phyloP scores from a whole-genome alignment of 331 rosid species.

The Dryas integrifolia region DNA sequence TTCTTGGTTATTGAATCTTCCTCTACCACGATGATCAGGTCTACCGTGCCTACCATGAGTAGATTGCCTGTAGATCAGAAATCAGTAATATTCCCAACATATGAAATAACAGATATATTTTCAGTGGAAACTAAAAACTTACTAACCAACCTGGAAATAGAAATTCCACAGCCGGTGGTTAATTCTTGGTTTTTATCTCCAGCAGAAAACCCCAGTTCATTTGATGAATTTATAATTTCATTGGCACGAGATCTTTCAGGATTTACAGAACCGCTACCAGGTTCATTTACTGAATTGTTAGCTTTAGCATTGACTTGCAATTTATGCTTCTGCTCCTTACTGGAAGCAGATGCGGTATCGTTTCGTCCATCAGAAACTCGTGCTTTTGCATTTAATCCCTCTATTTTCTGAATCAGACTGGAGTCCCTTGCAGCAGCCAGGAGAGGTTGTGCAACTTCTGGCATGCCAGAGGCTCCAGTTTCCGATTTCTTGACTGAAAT shows the following conservation, averaged over 20 bases:
- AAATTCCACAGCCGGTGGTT: constrained; percentile 33
- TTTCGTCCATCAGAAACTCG: constrained; percentile 49
- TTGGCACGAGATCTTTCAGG: constrained; percentile 32
- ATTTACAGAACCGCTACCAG: constrained; percentile 31
- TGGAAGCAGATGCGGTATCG: constrained; percentile 50
- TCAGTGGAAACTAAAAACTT: constrained; percentile 27
- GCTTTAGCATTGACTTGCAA: constrained; percentile 36
- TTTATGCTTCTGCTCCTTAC: constrained; percentile 46
- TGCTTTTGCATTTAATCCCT: constrained; percentile 91
- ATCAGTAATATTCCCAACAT: constrained; percentile 28
- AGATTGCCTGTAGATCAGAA: constrained; percentile 56
- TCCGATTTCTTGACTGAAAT: constrained; percentile 42
- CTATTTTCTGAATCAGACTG: constrained; percentile 76
- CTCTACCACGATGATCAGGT: constrained; percentile 47
- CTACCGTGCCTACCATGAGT: constrained; percentile 56
- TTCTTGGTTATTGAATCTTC: constrained; percentile 47
- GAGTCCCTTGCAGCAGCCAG: constrained; percentile 57
- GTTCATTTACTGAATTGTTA: constrained; percentile 44
- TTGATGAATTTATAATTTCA: constrained; percentile 36
- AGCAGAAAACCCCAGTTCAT: constrained; percentile 36
- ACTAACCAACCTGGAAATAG: constrained; percentile 58
- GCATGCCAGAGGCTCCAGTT: constrained; percentile 35
- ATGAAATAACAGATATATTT: constrained; percentile 26
- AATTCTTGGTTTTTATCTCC: constrained; percentile 49
- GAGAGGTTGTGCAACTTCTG: constrained; percentile 37